Conservation (phyloP, 164 flowering plant genomes). For the Sextonia rubra region DNA sequence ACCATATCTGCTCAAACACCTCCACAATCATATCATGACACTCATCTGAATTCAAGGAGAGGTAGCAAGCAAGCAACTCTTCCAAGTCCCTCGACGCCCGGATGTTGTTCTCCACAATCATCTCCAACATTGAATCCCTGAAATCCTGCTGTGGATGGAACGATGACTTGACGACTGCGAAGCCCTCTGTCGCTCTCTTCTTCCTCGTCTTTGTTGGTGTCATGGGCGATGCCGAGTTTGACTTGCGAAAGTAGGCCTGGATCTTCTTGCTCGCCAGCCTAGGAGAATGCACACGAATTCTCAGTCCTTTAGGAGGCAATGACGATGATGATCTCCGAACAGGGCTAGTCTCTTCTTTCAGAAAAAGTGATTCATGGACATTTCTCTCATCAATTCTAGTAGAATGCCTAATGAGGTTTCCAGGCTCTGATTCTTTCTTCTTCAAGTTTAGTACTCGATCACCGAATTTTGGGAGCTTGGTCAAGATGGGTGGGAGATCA, state of each 20-base stretch:
- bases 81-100: conserved; percentile 58
- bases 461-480: conserved; percentile 31
- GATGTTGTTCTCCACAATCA: conserved; percentile 64
- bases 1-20: conserved; percentile 75
- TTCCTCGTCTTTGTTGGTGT: conserved; percentile 25
- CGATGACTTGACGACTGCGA: conserved; percentile 65
- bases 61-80: conserved; percentile 76
- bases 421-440: background rate
- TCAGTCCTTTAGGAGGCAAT: background rate
- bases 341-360: background rate
- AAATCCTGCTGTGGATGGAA: conserved; percentile 66
- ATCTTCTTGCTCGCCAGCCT: background rate
- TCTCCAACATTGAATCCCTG: conserved; percentile 86
- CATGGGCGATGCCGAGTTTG: background rate
- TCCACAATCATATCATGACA: conserved; percentile 75
- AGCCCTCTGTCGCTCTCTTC: conserved; percentile 45
- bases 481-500: conserved; percentile 45
- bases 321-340: background rate
- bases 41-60: conserved; percentile 64
- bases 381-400: background rate
- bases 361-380: background rate
- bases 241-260: background rate
- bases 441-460: conserved; percentile 12
- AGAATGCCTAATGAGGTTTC: background rate
- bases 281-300: background rate